Conservation (phyloP, 78 protist genomes). For the Dictyostelium capitatum region DNA sequence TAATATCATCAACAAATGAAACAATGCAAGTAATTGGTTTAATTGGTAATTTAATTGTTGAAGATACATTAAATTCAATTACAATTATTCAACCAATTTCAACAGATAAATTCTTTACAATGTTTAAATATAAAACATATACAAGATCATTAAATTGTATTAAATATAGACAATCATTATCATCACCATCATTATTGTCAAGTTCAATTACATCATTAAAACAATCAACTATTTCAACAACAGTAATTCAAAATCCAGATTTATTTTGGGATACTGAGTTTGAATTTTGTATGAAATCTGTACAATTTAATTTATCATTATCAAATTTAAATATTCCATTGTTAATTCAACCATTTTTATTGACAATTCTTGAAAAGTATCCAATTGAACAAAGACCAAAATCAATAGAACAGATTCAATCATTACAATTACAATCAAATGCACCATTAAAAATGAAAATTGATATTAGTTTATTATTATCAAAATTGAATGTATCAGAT, state of each 20-base stretch:
- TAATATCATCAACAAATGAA: neutral
- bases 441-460: conserved; percentile 13
- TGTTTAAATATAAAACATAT: conserved; percentile 30
- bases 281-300: conserved; percentile 26
- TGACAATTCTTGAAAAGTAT: neutral
- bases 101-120: conserved; percentile 28
- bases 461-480: conserved; percentile 2
- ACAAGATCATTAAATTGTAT: neutral
- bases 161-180: neutral
- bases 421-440: neutral
- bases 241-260: neutral
- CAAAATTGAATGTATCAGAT: neutral
- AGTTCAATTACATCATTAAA: neutral
- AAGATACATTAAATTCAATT: neutral
- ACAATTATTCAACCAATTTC: neutral
- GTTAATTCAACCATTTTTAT: neutral
- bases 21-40: conserved; percentile 17
- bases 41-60: conserved; percentile 7
- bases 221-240: neutral
- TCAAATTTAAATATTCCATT: conserved; percentile 10
- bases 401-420: neutral
- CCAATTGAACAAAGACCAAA: conserved; percentile 5
- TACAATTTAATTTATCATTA: neutral
- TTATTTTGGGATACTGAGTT: conserved; percentile 16
- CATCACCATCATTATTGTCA: neutral